Evolutionary conservation across 371 early-diverging fungal genomes (phyloP), one percentile per base, ranked within the genome.

Genomic region (Circinella umbellata): DNA sequence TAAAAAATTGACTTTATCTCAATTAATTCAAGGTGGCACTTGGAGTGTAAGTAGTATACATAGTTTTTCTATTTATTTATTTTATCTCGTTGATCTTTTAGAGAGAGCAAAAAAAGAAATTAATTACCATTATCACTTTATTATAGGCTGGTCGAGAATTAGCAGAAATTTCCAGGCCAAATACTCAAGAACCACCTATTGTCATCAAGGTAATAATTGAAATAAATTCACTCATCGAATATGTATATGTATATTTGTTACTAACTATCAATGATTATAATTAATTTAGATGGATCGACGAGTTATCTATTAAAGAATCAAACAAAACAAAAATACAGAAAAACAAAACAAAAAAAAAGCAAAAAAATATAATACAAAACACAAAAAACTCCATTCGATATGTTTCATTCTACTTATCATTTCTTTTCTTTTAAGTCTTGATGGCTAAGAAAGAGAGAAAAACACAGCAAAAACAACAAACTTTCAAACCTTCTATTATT

Each of bases 1-100:
- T 47, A 82, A 83, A 42, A 64, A 85, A n/a, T 76, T 96, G 18
- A 90, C 91, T 15, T 77, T 97, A 36, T 92, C 91, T 36, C 93
- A 95, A 70, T 88, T 97, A 4, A 87, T 96, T 9, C 95, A 97
- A 73, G 97, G 94, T 8, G 97, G 97, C 27, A 92, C 92, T 14
- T 94, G 93, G 92, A 93, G 91, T 78, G 88, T 86, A 83, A 75
- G 81, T 76, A 10, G 20, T 51, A 4, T 10, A 27, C 27, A 27
- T 27, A 9, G 49, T 47, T 62, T n/a, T n/a, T n/a, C n/a, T n/a
- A n/a, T n/a, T n/a, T n/a, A n/a, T n/a, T n/a, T n/a, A n/a, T n/a
- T n/a, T n/a, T 47, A 47, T 42, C 37, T 64, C 37, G 38, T 20
- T 51, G 0, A n/a, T 51, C n/a, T 4, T 13, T 51, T 8, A 51